Base-by-base conservation (phyloP, 106 monocot species). In the Dendrobium huoshanense region DNA sequence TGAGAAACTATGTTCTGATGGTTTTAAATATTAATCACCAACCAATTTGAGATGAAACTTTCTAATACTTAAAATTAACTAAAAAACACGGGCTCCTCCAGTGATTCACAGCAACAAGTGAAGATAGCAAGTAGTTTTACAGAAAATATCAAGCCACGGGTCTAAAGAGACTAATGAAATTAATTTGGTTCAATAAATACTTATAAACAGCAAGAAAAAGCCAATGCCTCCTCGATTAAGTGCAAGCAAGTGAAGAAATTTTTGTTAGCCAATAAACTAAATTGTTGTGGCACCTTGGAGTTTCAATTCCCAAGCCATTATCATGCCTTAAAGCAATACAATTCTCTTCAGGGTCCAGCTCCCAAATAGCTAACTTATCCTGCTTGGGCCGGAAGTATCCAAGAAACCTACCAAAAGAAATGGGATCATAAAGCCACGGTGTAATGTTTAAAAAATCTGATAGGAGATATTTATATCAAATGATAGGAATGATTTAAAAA, bases 361-460 rank as follows among this genome's bases (percentile, higher is more conserved):
- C 95, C 95, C 95, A 99, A 59, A 91, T 75, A 73, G 89, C 87
- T 59, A 89, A 85, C 82, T 88, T 95, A 67, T 80, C 92, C 43
- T 83, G 88, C 80, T 95, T 88, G 4, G 95, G 92, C 80, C 91
- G 98, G 77, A 91, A 95, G 81, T 99, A 81, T 77, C 98, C 98
- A 27, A 99, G 86, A 79, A 99, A 99, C 72, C 98, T 99, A 85
- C 67, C 88, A 56, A 22, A 76, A 25, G 41, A 29, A 61, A 74
- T 25, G 22, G 43, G 65, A 67, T 65, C 27, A 41, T 65, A 76
- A 10, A 19, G 13, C 17, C 47, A 81, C 29, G 9, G 37, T 70
- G 31, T 70, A 70, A 70, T 29, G 37, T 13, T 37, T 29, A 33
- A 37, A 13, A 25, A 74, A 74, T 55, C 40, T 4, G 24, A 48